phyloP scores from a whole-genome alignment of 495 filamentous ascomycete genomes.

The Rhypophila decipiens region DNA sequence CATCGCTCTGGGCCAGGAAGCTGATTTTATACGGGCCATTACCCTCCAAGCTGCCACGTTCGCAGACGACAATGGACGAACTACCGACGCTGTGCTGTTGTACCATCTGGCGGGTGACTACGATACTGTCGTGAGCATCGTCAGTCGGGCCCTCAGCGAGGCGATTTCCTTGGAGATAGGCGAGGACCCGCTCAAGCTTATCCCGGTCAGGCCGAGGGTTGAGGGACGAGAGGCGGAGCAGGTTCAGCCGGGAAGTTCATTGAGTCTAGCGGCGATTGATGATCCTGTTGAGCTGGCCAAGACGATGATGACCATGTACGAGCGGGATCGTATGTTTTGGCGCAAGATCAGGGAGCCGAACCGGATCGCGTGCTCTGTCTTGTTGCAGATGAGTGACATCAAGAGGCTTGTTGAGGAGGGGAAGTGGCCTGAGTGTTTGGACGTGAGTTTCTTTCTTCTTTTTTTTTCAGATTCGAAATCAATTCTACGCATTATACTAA shows the following conservation, averaged over 20 bases:
- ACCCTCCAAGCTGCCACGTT: slow-evolving; percentile 83
- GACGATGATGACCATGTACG: slow-evolving; percentile 78
- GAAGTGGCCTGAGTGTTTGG: slow-evolving; percentile 70
- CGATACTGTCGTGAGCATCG: slow-evolving; percentile 78
- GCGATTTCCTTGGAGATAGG: slow-evolving; percentile 76
- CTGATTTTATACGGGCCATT: slow-evolving; percentile 78
- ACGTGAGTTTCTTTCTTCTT: slow-evolving; percentile 54
- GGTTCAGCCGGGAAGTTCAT: slow-evolving; percentile 47
- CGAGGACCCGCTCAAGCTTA: slow-evolving; percentile 62
- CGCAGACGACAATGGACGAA: slow-evolving; percentile 88
- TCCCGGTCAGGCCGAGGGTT: slow-evolving; percentile 66
- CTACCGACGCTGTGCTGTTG: slow-evolving; percentile 85
- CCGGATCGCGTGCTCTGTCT: slow-evolving; percentile 60
- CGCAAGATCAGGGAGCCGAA: slow-evolving; percentile 59
- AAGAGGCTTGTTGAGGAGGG: slow-evolving; percentile 62
- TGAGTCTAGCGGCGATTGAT: slow-evolving; percentile 80
- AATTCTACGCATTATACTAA: slow-evolving; percentile 2
- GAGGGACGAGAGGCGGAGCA: slow-evolving; percentile 24
- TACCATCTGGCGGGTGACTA: slow-evolving; percentile 95
- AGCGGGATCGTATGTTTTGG: slow-evolving; percentile 65
- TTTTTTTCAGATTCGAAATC: background rate
- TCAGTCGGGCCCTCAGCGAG: slow-evolving; percentile 87
- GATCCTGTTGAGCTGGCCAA: slow-evolving; percentile 72
- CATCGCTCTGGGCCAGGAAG: slow-evolving; percentile 70
- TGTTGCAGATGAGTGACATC: slow-evolving; percentile 72